Base-by-base conservation (phyloP, 176 grass and related monocot genomes). In the Carex kokanica region DNA sequence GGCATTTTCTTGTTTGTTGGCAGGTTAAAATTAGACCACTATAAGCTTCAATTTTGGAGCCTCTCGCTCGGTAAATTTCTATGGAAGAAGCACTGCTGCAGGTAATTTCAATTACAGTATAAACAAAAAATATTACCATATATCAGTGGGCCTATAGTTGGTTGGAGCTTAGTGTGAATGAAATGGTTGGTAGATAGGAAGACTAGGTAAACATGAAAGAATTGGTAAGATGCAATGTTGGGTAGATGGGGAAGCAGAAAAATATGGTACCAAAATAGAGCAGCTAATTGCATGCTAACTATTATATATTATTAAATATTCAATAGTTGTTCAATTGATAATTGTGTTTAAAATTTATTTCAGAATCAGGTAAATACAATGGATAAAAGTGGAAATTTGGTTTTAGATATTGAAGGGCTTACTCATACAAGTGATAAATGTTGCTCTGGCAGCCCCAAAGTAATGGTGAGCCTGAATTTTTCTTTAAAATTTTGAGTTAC, bases 361-460 rank as follows among this genome's bases (percentile, higher is more conserved):
- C 71, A 90, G 86, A 83, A 54, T 82, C 80, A 93, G 65, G 86
- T 83, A 27, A 84, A 11, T 80, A 61, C 63, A 78, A 99, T 99
- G 96, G 96, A 95, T 25, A 95, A 85, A 84, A 83, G 83, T n/a
- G 79, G 84, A 29, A 92, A 81, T 93, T 79, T 90, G 60, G 77
- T 92, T 71, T 82, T 99, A 82, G 93, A 99, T 85, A 92, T 99
- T 61, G 93, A 99, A 85, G 77, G 89, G 24, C 89, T 93, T 63
- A 73, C 86, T 88, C 93, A 90, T 41, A 84, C 82, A 64, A 65
- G 82, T 63, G 91, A 95, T 78, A 88, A 90, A 86, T 95, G 93
- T 85, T 99, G 96, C 91, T 85, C 88, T 41, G 96, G 93, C 79
- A 99, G 96, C 84, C 91, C 96, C 75, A 93, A 90, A 87, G 90